Conservation (phyloP, 495 filamentous ascomycete genomes). For the Aspergillus biplanus region DNA sequence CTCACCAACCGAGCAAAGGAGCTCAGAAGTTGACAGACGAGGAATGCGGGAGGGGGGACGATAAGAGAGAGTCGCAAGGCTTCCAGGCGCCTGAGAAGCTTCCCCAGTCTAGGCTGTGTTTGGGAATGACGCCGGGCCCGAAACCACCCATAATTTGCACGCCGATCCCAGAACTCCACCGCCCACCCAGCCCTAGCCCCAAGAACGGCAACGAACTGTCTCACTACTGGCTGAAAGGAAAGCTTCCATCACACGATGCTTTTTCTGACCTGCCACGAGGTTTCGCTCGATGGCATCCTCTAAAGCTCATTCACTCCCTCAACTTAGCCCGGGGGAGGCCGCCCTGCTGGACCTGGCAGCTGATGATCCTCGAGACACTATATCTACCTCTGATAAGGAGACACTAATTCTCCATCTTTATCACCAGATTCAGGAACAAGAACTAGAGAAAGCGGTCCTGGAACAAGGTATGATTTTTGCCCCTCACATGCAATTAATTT, state of each 20-base stretch:
- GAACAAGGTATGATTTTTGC: slow-evolving; percentile 48
- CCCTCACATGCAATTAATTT: slow-evolving; percentile 13
- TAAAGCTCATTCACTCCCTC: slow-evolving; percentile 37
- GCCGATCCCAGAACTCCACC: slow-evolving; percentile 24
- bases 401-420: slow-evolving; percentile 65
- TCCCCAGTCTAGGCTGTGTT: slow-evolving; percentile 28
- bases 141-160: slow-evolving; percentile 13
- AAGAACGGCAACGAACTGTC: not conserved
- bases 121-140: slow-evolving; percentile 24
- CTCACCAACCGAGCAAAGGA: slow-evolving; percentile 41
- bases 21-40: slow-evolving; percentile 28
- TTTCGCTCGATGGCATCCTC: slow-evolving; percentile 44
- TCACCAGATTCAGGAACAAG: slow-evolving; percentile 68
- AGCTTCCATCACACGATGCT: slow-evolving; percentile 42
- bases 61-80: slow-evolving; percentile 23
- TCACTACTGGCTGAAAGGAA: slow-evolving; percentile 3
- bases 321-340: slow-evolving; percentile 42
- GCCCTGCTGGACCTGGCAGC: slow-evolving; percentile 45
- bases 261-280: slow-evolving; percentile 35
- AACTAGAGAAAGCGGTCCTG: slow-evolving; percentile 69
- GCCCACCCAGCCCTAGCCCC: slow-evolving; percentile 18
- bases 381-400: slow-evolving; percentile 65
- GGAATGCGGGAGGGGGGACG: slow-evolving; percentile 36
- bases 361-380: slow-evolving; percentile 48
- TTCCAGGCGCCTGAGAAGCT: slow-evolving; percentile 22